These are phyloP conservation scores for Saturnispora dispora DNA, from an alignment of 805 yeast species.

Conservation along the genomic window DNA sequence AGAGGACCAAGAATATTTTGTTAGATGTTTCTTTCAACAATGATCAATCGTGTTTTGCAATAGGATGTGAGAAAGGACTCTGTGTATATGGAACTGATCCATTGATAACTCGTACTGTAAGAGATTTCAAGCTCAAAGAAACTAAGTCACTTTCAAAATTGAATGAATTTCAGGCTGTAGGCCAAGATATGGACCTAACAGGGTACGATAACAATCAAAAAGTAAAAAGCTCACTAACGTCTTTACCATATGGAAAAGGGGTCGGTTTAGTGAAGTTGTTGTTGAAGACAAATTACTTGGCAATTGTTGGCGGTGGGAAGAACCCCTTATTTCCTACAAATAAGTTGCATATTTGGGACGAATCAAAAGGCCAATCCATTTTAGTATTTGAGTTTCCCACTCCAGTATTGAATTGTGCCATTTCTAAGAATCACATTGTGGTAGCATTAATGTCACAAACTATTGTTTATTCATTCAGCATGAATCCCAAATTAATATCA, in stretches of 20 bases:
- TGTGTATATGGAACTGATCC: conserved; percentile 84
- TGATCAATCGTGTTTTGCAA: conserved; percentile 83
- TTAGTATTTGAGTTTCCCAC: conserved; percentile 66
- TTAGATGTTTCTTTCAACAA: conserved; percentile 70
- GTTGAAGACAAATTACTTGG: conserved; percentile 83
- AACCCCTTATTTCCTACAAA: conserved; percentile 71
- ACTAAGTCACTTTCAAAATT: not conserved
- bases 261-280: conserved; percentile 76
- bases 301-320: conserved; percentile 83
- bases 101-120: conserved; percentile 59
- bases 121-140: conserved; percentile 31
- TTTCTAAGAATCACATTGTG: conserved; percentile 68
- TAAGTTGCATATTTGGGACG: conserved; percentile 88
- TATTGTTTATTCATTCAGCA: conserved; percentile 67
- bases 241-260: conserved; percentile 33
- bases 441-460: conserved; percentile 63
- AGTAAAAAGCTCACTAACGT: not conserved
- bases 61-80: conserved; percentile 75
- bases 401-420: conserved; percentile 62
- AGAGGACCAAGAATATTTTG: not conserved
- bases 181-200: not conserved
- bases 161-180: not conserved
- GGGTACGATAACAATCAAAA: not conserved
- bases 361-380: conserved; percentile 65
- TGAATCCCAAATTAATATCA: conserved; percentile 63